Conservation (phyloP, 768 basidiomycete genomes). For the Sistotremastrum niveocremeum region DNA sequence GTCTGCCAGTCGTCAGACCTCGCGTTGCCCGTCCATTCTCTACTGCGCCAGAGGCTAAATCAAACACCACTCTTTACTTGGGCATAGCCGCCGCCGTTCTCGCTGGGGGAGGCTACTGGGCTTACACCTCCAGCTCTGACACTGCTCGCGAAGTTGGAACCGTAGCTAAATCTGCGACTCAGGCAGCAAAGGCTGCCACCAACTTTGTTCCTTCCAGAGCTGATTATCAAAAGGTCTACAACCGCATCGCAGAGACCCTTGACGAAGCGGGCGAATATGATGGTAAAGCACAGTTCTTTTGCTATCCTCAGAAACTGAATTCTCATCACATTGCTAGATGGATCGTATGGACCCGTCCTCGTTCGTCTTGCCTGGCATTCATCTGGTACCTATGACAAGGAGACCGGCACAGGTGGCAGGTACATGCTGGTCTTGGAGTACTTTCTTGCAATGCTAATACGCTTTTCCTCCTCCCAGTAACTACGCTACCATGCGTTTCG, state of each 20-base stretch:
- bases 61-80: constrained; percentile 41
- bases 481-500: constrained; percentile 97
- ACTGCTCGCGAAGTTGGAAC: constrained; percentile 37
- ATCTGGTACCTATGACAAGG: constrained; percentile 88
- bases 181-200: constrained; percentile 46
- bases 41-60: constrained; percentile 4
- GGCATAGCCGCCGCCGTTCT: constrained; percentile 43
- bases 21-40: neutral
- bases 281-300: constrained; percentile 32
- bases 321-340: constrained; percentile 34
- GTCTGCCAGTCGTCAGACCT: no score
- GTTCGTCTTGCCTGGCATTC: constrained; percentile 90
- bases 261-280: constrained; percentile 69
- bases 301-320: constrained; percentile 3
- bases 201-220: constrained; percentile 67
- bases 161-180: constrained; percentile 45
- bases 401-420: constrained; percentile 69
- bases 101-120: constrained; percentile 53
- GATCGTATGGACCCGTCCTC: constrained; percentile 77
- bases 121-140: constrained; percentile 33
- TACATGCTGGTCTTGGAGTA: constrained; percentile 14
- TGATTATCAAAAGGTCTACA: constrained; percentile 96
- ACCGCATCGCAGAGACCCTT: constrained; percentile 64
- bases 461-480: constrained; percentile 39
- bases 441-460: constrained; percentile 5